Evolutionary conservation across 495 filamentous ascomycete genomes (phyloP), one percentile per base, ranked within the genome.

Genomic region (Cladorrhinum samala): DNA sequence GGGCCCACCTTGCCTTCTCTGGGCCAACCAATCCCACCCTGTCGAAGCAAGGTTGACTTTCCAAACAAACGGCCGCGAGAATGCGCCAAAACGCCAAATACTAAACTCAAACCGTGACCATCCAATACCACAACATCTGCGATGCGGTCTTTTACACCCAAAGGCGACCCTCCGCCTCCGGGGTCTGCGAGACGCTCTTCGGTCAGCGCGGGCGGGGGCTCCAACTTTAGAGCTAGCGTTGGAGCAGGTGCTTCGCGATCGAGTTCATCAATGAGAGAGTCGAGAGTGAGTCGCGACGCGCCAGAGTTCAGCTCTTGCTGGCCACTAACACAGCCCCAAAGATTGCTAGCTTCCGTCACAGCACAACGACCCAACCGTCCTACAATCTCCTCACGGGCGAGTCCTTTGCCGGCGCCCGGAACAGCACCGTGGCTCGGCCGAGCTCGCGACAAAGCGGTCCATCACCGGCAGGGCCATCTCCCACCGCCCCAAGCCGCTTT

Each of bases 361-460:
- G 56, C 43, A 60, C 70, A 20, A 78, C 72, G 2, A 48, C 58
- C 2, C 83, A 84, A 49, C 81, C 84, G 1, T 75, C 77, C 2
- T 85, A 81, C 53, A 83, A 86, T 60, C 72, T 86, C 59, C 60
- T 84, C 11, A 77, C 77, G 27, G 83, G 83, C 42, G 71, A 71
- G 27, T 58, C 72, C 38, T 68, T 51, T 52, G 39, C 44, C 57
- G 64, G 36, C n/a, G 58, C 62, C 16, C 42, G 42, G 5, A 58
- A 37, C 66, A 33, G 46, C 33, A 50, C 43, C 58, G 67, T 69
- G 66, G 45, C 55, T 27, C 61, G 71, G 37, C 61, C 71, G 3
- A 45, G 61, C 17, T 72, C 71, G 16, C 62, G 69, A 58, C 63
- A 72, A 51, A 66, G 59, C 54, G 57, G 43, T 8, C 68, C 69